Percentiles rank a stretch among this genome's conserved stretches.
Conservation (phyloP, 208 protist species). For the Trypanosoma brucei region DNA sequence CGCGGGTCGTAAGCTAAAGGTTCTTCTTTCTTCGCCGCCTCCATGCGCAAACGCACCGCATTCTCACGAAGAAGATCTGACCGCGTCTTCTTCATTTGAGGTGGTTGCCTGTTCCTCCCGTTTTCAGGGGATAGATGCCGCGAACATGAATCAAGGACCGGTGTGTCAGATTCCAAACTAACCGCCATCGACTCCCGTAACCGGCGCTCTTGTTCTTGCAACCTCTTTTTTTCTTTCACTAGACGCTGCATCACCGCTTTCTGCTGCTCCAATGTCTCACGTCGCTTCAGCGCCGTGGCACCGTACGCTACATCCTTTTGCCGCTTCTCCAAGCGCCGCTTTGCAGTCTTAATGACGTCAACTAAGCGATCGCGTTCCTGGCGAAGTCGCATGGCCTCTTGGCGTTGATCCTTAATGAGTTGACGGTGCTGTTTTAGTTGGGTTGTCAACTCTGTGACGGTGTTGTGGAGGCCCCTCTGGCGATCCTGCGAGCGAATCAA, state of each 20-base stretch:
- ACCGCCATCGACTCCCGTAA: conserved; percentile 19
- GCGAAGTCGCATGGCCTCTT: conserved; percentile 39
- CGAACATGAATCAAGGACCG: too few relatives aligned
- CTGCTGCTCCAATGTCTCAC: conserved; percentile 30
- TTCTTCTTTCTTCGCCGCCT: conserved; percentile 31
- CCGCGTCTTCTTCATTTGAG: conserved; percentile 29
- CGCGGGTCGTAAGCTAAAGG: conserved; percentile 52
- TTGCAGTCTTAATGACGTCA: conserved; percentile 17
- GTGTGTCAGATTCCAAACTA: too few relatives aligned
- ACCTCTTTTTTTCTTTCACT: conserved; percentile 34
- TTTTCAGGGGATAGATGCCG: background rate
- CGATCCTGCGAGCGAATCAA: conserved; percentile 41
- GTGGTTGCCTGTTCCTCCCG: background rate
- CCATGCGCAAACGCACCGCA: conserved; percentile 53
- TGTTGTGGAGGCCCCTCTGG: conserved; percentile 29
- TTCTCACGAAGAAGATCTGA: conserved; percentile 62
- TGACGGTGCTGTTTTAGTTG: conserved; percentile 61
- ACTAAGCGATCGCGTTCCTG: conserved; percentile 29
- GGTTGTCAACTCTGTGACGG: conserved; percentile 23
- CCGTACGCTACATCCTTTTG: conserved; percentile 72
- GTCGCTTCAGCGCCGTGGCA: conserved; percentile 42
- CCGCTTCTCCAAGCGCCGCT: conserved; percentile 42
- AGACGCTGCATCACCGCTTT: conserved; percentile 31
- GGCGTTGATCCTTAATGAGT: conserved; percentile 60
- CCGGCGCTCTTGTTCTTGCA: conserved; percentile 31